Base-by-base conservation (phyloP, 2,329 filamentous ascomycete genomes). In the Bimuria novae-zelandiae region DNA sequence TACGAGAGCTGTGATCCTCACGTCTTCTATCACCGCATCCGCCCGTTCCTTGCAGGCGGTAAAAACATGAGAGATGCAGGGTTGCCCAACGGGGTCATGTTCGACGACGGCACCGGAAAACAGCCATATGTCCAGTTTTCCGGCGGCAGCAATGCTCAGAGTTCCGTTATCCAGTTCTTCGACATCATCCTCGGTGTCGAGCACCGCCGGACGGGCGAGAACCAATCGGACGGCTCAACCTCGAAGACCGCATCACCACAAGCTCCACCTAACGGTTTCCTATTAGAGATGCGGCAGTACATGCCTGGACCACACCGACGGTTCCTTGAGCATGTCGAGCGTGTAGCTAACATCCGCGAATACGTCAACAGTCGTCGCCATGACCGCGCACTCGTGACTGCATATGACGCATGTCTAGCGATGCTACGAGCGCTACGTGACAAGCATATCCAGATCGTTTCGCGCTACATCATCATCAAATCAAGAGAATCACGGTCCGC, bases 31-130 rank as follows among this genome's bases (percentile, higher is more conserved):
- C 86, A 96, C 75, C 89, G 92, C 55, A 96, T 99, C 64, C 86
- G 94, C n/a, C 93, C 94, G 0, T 97, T 95, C 74, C 83, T 99
- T 2, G 93, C 94, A 5, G 94, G 94, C 12, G 94, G 92, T 72
- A 97, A 96, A 82, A 97, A 97, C 73, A 99, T 97, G 94, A 86
- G 84, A 43, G 93, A 97, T 57, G 94, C 93, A 4, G 94, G 94
- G 12, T 81, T 99, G 8, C 92, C 94, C 0, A 80, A 87, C 54
- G 94, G 94, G 17, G 87, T 99, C 45, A 79, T 93, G 43, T 97
- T 97, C 71, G 92, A 97, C 62, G 85, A 91, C 59, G 90, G 89
- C 17, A 84, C 84, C 10, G 88, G 86, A 22, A 80, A 85, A 27
- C 76, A 79, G 55, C 78, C 82, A 3, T 96, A 91, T 70, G 86